Conservation (phyloP, 345 rosid species). For the Salix udensis region DNA sequence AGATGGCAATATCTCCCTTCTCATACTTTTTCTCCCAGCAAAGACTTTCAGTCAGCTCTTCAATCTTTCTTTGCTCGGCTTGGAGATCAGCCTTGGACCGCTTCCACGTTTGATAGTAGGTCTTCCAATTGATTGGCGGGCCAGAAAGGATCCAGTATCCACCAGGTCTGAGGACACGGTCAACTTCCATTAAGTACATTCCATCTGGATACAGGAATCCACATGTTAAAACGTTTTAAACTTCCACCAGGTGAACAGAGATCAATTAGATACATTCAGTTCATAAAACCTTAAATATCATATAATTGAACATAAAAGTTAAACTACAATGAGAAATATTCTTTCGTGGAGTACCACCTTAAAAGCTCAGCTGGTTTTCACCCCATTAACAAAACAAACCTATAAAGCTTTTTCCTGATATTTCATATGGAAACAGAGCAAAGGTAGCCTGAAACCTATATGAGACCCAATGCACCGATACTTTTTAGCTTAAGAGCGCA, state of each 20-base stretch:
- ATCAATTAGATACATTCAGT: neutral
- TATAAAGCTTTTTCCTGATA: neutral
- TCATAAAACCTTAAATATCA: neutral
- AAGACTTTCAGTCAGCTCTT: slow-evolving; percentile 71
- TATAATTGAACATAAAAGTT: neutral
- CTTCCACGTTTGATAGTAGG: slow-evolving; percentile 81
- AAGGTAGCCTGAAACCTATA: neutral
- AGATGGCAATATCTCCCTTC: slow-evolving; percentile 90
- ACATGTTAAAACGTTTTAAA: slow-evolving; percentile 17
- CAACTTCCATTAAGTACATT: slow-evolving; percentile 83
- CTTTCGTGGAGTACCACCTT: neutral
- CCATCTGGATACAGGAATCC: slow-evolving; percentile 55
- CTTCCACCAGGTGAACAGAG: slow-evolving; percentile 5
- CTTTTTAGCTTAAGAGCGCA: neutral
- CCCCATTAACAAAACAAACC: neutral
- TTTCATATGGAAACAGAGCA: neutral
- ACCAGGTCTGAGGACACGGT: slow-evolving; percentile 94
- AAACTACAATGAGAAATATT: neutral
- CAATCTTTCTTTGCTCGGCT: slow-evolving; percentile 80
- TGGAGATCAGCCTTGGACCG: slow-evolving; percentile 69
- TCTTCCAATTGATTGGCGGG: slow-evolving; percentile 97
- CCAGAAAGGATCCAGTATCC: slow-evolving; percentile 98
- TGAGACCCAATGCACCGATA: neutral
- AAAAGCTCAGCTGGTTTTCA: neutral
- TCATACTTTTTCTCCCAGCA: slow-evolving; percentile 99